These are phyloP conservation scores for Irpex rosettiformis DNA, from an alignment of 1,284 basidiomycete genomes.

Conservation along the genomic window DNA sequence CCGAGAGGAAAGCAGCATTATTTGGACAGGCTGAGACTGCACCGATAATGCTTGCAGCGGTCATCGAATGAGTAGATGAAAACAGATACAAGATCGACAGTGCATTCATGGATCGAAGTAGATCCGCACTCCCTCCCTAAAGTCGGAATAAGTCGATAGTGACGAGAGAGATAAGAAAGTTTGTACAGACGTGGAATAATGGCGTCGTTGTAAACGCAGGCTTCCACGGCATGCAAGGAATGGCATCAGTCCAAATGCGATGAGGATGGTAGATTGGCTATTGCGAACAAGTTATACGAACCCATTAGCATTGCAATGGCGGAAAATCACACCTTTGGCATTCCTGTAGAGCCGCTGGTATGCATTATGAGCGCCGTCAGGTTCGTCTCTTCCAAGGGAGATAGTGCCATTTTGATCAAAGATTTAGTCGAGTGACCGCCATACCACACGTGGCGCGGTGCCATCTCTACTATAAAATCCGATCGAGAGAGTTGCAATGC, in stretches of 20 bases:
- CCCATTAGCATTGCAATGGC: not conserved
- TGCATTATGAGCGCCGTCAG: constrained; percentile 13
- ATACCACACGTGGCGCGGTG: constrained; percentile 1
- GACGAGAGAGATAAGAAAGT: not conserved
- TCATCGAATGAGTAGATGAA: constrained; percentile 11
- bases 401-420: not conserved
- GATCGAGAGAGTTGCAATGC: not conserved
- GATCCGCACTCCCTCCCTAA: constrained; percentile 12
- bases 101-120: constrained; percentile 12
- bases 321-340: constrained; percentile 8
- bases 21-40: constrained; percentile 8
- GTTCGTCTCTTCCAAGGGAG: constrained; percentile 5
- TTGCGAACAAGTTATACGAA: not conserved
- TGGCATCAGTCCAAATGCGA: constrained; percentile 13
- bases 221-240: constrained; percentile 12
- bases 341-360: constrained; percentile 14
- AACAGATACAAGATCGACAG: constrained; percentile 12
- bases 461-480: constrained; percentile 1
- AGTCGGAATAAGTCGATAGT: not conserved
- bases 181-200: constrained; percentile 11
- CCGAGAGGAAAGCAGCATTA: constrained; percentile 9
- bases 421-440: not conserved
- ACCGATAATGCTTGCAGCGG: constrained; percentile 4
- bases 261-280: constrained; percentile 15
- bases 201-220: constrained; percentile 15